Conservation (phyloP, 352 stramenopile genomes). For the Phytophthora parvispora region DNA sequence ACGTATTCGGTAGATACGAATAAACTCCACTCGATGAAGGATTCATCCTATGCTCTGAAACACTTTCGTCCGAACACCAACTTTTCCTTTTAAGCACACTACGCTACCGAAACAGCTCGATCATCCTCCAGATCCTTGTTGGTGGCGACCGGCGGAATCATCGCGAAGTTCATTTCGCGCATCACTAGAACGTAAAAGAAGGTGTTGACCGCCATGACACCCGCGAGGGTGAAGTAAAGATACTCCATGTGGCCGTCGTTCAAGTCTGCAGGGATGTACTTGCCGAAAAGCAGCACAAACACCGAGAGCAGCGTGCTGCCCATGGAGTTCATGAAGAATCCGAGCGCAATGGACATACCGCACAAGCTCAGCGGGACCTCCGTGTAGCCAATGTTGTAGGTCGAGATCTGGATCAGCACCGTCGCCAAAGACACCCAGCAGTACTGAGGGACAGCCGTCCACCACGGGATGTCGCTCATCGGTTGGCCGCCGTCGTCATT, state of each 20-base stretch:
- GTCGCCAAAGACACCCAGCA: constrained; percentile 27
- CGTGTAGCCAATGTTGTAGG: constrained; percentile 34
- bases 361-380: constrained; percentile 25
- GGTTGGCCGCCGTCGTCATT: constrained; percentile 26
- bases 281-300: constrained; percentile 28
- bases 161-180: constrained; percentile 46
- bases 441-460: constrained; percentile 24
- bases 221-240: constrained; percentile 41
- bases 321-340: constrained; percentile 37
- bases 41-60: too few species aligned
- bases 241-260: constrained; percentile 73
- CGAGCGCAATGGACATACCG: constrained; percentile 27
- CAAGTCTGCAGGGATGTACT: constrained; percentile 41
- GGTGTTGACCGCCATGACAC: constrained; percentile 45
- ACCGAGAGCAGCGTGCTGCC: constrained; percentile 24
- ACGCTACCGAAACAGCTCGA: constrained; percentile 5
- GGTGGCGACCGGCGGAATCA: constrained; percentile 19
- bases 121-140: constrained; percentile 3
- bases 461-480: constrained; percentile 31
- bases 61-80: not conserved
- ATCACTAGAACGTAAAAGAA: constrained; percentile 51
- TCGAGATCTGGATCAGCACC: constrained; percentile 32
- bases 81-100: not conserved
- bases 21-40: too few species aligned
- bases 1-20: not conserved